These are phyloP conservation scores for Clavulina sp. DNA, from an alignment of 768 basidiomycete genomes.

Conservation along the genomic window DNA sequence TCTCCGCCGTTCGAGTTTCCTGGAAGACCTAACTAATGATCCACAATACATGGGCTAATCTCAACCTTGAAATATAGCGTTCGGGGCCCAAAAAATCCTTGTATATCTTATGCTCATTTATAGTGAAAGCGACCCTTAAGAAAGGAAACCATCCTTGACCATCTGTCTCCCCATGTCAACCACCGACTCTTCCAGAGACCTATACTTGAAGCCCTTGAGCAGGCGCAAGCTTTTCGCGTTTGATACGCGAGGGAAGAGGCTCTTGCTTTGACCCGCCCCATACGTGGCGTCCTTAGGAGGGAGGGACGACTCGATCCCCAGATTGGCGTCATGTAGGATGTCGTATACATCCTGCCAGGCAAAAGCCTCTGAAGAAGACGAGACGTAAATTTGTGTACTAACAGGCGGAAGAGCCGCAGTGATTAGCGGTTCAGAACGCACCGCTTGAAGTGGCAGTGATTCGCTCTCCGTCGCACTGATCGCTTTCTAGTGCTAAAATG, in stretches of 20 bases:
- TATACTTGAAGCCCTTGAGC: background rate
- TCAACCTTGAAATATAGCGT: no score
- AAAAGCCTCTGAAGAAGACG: background rate
- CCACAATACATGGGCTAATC: no score
- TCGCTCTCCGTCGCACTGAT: conserved; percentile 13
- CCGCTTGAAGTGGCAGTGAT: conserved; percentile 6
- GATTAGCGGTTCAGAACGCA: no score
- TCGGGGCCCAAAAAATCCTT: no score
- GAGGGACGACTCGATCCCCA: background rate
- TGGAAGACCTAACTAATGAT: no score
- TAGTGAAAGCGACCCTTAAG: no score
- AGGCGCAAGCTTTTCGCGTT: background rate
- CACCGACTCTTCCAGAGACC: background rate
- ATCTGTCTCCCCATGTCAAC: background rate
- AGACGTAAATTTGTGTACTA: no score
- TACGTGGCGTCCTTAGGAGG: background rate
- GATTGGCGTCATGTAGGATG: background rate
- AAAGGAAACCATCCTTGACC: background rate
- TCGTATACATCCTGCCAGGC: background rate
- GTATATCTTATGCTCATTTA: no score
- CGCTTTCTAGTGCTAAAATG: conserved; percentile 12
- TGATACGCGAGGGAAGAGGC: background rate
- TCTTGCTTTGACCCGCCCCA: background rate
- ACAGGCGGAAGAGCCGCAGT: no score
- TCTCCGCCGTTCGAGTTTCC: no score